Percentiles rank a stretch among this genome's conserved stretches.
These are phyloP conservation scores for Endotrypanum monterogeii DNA, from an alignment of 208 protist genomes.

Conservation along the genomic window DNA sequence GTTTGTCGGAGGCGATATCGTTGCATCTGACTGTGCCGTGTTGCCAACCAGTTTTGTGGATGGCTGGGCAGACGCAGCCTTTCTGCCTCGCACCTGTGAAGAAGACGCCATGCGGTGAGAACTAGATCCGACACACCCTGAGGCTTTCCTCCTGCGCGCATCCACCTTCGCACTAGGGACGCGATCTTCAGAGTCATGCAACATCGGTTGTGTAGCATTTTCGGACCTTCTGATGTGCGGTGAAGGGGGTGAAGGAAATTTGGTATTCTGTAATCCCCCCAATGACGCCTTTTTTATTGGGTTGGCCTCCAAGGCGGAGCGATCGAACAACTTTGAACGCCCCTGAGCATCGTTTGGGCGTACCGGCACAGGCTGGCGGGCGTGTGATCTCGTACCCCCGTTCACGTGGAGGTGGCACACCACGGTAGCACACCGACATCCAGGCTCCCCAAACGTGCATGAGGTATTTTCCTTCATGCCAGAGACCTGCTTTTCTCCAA, in stretches of 20 bases:
- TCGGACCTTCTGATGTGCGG: neutral
- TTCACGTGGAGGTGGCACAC: neutral
- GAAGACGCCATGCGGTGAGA: neutral
- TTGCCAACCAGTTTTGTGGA: neutral
- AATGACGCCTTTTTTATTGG: neutral
- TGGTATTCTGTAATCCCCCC: neutral
- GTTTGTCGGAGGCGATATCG: neutral
- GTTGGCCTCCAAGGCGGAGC: neutral
- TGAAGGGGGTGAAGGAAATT: neutral
- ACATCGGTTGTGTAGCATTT: neutral
- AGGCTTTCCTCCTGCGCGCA: neutral
- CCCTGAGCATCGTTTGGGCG: neutral
- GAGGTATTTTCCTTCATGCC: conserved; percentile 12
- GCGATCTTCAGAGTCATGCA: neutral
- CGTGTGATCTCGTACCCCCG: neutral
- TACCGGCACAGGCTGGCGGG: neutral
- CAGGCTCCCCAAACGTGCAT: conserved; percentile 26
- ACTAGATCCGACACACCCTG: neutral
- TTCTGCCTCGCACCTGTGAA: neutral
- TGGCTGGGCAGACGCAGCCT: neutral
- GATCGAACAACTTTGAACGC: neutral
- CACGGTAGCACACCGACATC: conserved; percentile 12
- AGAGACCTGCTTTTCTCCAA: conserved; percentile 3
- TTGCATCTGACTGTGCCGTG: no score
- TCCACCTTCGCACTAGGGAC: neutral